Evolutionary conservation across 371 early-diverging fungal species (phyloP).

Genomic region (Mycotypha africana): DNA sequence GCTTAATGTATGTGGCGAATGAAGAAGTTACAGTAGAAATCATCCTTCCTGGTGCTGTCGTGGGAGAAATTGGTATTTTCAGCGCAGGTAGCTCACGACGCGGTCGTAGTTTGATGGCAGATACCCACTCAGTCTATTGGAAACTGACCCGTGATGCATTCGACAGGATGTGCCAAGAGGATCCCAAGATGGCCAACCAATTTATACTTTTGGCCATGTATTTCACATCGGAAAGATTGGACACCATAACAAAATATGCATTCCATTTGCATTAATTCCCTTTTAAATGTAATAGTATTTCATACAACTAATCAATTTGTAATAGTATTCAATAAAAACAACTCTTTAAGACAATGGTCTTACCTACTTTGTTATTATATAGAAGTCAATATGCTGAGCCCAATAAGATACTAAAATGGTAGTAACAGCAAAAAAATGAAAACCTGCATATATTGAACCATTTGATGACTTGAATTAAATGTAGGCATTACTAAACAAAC

Average conservation of each 20-base stretch:
- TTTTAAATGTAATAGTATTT: too few species aligned
- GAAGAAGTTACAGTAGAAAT: conserved; percentile 54
- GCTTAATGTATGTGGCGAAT: conserved; percentile 44
- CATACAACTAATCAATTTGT: too few species aligned
- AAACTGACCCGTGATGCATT: conserved; percentile 50
- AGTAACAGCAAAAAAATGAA: too few species aligned
- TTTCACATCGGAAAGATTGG: conserved; percentile 55
- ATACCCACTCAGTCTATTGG: conserved; percentile 65
- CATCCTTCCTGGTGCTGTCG: conserved; percentile 70
- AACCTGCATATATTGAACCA: too few species aligned
- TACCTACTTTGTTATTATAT: too few species aligned
- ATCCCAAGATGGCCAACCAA: conserved; percentile 46
- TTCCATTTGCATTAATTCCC: conserved; percentile 47
- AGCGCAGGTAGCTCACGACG: conserved; percentile 40
- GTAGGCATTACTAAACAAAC: too few species aligned
- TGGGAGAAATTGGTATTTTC: conserved; percentile 75
- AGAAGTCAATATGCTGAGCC: too few species aligned
- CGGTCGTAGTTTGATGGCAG: conserved; percentile 57
- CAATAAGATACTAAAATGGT: too few species aligned
- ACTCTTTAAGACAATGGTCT: too few species aligned
- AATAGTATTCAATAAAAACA: too few species aligned
- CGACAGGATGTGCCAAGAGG: conserved; percentile 47
- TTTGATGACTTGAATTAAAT: too few species aligned
- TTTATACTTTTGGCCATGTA: conserved; percentile 52
- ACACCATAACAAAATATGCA: conserved; percentile 55